Base-by-base conservation (phyloP, 495 filamentous ascomycete species). In the Penicillium tannophilum region DNA sequence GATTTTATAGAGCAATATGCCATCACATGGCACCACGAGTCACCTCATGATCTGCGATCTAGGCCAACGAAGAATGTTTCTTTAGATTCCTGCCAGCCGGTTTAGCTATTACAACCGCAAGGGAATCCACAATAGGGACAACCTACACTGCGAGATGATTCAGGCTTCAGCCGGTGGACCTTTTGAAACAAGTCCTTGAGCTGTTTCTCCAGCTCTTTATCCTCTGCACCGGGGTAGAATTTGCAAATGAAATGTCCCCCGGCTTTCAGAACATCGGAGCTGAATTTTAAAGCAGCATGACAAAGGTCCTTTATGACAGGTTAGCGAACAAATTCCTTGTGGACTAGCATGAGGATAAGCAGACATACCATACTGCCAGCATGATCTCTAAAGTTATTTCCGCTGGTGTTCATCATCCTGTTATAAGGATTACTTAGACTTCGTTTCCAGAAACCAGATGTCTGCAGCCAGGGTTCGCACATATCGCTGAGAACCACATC, bases 321-420 rank as follows among this genome's bases (percentile, higher is more conserved):
- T 56, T 31, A 66, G 56, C 52, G 41, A 73, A 82, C 59, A 74
- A 82, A 60, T 73, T 17, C 11, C 9, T 16, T 35, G 24, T 94
- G 70, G 85, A 51, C 33, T 52, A 61, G 8, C 7, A 59, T 41
- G 10, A 9, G 24, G 52, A 31, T 8, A 45, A 44, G 44, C n/a
- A 26, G 16, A 20, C 17, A 57, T 76, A 97, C 94, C 90, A 98
- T 98, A 75, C 92, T 97, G 35, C 91, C 91, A 28, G 86, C 88
- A 75, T 98, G 95, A 76, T 98, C 94, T 71, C 83, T 84, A 72
- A 95, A 91, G 17, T 67, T 71, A 59, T 91, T 87, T 41, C 94
- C 94, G 73, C 90, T 97, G 50, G 92, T 96, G 75, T 98, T 97
- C 92, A 97, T 97, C 91, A 98, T 89, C 94, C 94, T 98, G 79